Evolutionary conservation across 2,329 filamentous ascomycete genomes (phyloP), one percentile per base, ranked within the genome.

Genomic region (Colletotrichum salicis): DNA sequence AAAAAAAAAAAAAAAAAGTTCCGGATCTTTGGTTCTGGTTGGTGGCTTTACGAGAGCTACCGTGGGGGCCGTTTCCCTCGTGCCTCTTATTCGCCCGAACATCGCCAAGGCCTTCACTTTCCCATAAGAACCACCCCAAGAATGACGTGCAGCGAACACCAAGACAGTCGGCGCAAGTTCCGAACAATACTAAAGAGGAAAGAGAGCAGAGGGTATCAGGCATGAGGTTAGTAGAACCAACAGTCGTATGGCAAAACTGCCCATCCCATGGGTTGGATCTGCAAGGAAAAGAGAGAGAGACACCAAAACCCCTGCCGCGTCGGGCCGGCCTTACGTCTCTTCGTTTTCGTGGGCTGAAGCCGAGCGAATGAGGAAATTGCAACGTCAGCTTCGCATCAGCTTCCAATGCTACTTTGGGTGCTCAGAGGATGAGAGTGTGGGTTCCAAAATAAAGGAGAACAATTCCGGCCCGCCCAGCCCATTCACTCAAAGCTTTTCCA

Each of bases 321-420:
- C 31, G 66, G 37, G 29, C 31, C 29, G 22, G 54, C 10, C 19
- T 51, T 27, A 4, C 41, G 52, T 51, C 52, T 22, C 19, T 41
- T 41, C 41, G 54, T 69, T 64, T 64, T 64, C 60, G 66, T 59
- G 66, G 60, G 66, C 66, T 54, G 66, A 59, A 41, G 41, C 35
- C 15, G 51, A 61, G 31, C 31, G 29, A 55, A 51, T 54, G 12
- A 22, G 8, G 37, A 41, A 64, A 15, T 27, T 51, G 31, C 66
- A 57, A 45, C 31, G 41, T 59, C 66, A 64, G 54, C 61, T 31
- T 22, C 31, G 37, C 29, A 29, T 62, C 60, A 59, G 41, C 41
- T 37, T 29, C 41, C 41, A 48, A 48, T 48, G 19, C 19, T 48
- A n/a, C 41, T 48, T 48, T 15, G 41, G 19, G 4, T 41, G 37